Evolutionary conservation across 2,329 filamentous ascomycete species (phyloP).

Genomic region (Metarhizium guizhouense): DNA sequence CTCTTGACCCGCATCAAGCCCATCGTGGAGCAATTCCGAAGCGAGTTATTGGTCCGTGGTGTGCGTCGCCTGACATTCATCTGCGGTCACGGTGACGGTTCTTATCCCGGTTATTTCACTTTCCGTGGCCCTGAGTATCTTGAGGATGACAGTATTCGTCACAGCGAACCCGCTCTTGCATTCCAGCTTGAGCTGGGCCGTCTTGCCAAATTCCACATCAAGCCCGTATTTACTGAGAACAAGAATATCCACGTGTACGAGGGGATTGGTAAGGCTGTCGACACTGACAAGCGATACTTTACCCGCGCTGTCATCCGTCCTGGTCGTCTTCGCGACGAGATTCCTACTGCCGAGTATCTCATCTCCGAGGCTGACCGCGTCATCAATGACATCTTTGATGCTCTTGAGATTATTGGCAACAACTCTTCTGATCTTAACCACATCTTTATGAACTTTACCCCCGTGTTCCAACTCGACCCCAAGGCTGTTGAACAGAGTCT

Average conservation of each 20-base stretch:
- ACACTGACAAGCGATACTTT: constrained; percentile 98
- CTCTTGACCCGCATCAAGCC: constrained; percentile 65
- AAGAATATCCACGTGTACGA: constrained; percentile 99
- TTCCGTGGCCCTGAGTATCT: constrained; percentile 87
- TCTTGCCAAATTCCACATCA: constrained; percentile 94
- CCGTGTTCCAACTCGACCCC: constrained; percentile 87
- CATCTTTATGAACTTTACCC: constrained; percentile 99
- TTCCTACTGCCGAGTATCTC: constrained; percentile 96
- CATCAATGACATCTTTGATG: constrained; percentile 96
- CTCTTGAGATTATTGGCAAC: constrained; percentile 96
- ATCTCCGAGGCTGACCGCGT: constrained; percentile 94
- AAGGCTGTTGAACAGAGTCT: constrained; percentile 87
- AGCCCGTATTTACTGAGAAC: constrained; percentile 97
- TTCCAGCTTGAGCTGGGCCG: constrained; percentile 97
- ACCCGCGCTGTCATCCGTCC: constrained; percentile 91
- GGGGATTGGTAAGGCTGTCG: constrained; percentile 86
- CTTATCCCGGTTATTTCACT: constrained; percentile 94
- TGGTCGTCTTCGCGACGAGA: constrained; percentile 90
- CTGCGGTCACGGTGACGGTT: constrained; percentile 87
- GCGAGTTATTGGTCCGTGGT: constrained; percentile 70
- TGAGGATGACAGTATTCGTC: constrained; percentile 92
- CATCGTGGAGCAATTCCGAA: constrained; percentile 72
- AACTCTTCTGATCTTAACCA: constrained; percentile 99
- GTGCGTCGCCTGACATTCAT: constrained; percentile 93
- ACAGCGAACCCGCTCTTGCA: constrained; percentile 90